Percentiles rank a stretch among this genome's conserved stretches.
Conservation (phyloP, 176 grass and related monocot genomes). For the Olyra latifolia region DNA sequence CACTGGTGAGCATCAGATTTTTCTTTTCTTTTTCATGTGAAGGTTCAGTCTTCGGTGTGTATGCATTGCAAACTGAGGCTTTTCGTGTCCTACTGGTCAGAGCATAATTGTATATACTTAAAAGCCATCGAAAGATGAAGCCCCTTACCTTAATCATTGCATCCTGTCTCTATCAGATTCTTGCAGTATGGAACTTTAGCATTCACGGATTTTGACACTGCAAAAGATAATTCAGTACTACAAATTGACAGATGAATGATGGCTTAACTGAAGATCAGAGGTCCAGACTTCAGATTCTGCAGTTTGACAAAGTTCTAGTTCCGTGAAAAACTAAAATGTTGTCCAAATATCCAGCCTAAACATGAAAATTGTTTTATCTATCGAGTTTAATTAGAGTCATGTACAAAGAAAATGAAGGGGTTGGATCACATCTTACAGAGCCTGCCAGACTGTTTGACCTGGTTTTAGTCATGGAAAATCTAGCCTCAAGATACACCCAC, state of each 20-base stretch:
- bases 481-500: conserved; percentile 28
- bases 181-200: not conserved
- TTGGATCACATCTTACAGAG: conserved; percentile 25
- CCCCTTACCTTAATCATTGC: conserved; percentile 26
- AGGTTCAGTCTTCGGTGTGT: conserved; percentile 8
- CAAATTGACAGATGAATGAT: not conserved
- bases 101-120: conserved; percentile 15
- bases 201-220: not conserved
- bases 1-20: not conserved
- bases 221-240: not conserved
- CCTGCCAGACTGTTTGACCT: conserved; percentile 37
- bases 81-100: not conserved
- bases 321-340: not conserved
- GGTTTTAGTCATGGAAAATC: conserved; percentile 35
- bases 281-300: not conserved
- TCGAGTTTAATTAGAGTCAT: conserved; percentile 17
- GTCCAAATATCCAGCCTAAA: not conserved
- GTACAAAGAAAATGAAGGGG: not conserved
- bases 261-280: not conserved
- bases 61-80: not conserved
- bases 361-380: conserved; percentile 7
- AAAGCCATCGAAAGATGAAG: conserved; percentile 10
- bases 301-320: not conserved
- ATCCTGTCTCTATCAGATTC: not conserved
- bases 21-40: not conserved